Percentiles rank a stretch among this genome's conserved stretches.
Conservation (phyloP, 108 stramenopile species). For the Fragilariopsis cylindrus region DNA sequence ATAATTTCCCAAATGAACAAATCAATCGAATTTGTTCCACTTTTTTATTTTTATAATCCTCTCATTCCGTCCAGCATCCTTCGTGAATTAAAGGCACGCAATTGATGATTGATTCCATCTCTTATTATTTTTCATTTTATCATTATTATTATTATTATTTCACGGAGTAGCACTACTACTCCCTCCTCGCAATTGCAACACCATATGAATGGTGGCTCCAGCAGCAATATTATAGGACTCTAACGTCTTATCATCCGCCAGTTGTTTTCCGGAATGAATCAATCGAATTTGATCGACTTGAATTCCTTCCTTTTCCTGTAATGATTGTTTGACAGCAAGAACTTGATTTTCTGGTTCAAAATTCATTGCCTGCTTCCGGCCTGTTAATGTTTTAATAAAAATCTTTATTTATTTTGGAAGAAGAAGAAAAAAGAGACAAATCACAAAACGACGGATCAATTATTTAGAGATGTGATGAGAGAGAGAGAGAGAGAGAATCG, state of each 20-base stretch:
- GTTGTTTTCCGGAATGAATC: slow-evolving; percentile 97
- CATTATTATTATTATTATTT: neutral
- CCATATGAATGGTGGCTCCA: slow-evolving; percentile 99
- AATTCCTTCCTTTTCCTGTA: slow-evolving; percentile 99
- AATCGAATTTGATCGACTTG: slow-evolving; percentile 98
- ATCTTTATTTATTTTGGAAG: slow-evolving; percentile 49
- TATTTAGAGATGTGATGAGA: too few species aligned
- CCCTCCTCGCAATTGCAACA: slow-evolving; percentile 97
- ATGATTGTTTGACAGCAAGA: slow-evolving; percentile 92
- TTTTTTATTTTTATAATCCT: too few species aligned
- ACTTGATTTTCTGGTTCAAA: slow-evolving; percentile 96
- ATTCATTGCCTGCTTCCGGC: slow-evolving; percentile 95
- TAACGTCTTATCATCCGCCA: slow-evolving; percentile 92
- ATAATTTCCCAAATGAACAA: too few species aligned
- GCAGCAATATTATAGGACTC: slow-evolving; percentile 93
- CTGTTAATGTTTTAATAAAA: slow-evolving; percentile 95
- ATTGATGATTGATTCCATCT: too few species aligned
- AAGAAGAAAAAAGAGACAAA: slow-evolving; percentile 1
- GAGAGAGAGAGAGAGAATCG: neutral
- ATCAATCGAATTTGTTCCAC: too few species aligned
- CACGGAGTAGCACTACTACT: neutral
- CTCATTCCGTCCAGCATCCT: too few species aligned
- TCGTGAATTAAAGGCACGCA: too few species aligned
- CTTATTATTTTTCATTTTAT: too few species aligned
- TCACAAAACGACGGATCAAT: neutral